phyloP scores from a whole-genome alignment of 495 filamentous ascomycete genomes.

The Aspergillus diversus region DNA sequence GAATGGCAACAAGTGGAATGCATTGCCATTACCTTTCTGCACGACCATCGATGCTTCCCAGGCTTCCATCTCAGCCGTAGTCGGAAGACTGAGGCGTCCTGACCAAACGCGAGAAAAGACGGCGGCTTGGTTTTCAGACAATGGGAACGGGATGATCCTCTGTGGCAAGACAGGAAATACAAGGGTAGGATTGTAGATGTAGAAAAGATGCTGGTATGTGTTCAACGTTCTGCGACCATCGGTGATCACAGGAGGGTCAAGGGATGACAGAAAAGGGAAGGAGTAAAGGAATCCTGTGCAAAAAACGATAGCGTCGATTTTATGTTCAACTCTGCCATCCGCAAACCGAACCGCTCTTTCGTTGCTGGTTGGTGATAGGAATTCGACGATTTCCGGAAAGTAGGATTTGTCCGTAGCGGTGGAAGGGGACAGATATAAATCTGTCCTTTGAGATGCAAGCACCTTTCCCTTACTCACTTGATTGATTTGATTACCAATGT shows the following conservation, averaged over 20 bases:
- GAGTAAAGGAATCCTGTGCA: constrained; percentile 65
- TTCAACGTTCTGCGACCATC: constrained; percentile 70
- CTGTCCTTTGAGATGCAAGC: constrained; percentile 54
- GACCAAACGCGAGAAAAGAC: constrained; percentile 78
- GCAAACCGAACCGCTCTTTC: constrained; percentile 55
- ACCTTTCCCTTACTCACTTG: constrained; percentile 52
- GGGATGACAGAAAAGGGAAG: constrained; percentile 57
- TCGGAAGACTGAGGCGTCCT: constrained; percentile 65
- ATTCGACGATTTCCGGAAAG: constrained; percentile 62
- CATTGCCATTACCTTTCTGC: constrained; percentile 50
- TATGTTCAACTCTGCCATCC: constrained; percentile 50
- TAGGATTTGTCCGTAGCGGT: constrained; percentile 48
- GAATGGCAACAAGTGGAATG: constrained; percentile 70
- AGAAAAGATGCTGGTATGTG: constrained; percentile 78
- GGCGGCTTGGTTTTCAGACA: constrained; percentile 78
- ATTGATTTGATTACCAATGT: constrained; percentile 78
- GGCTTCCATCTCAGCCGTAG: constrained; percentile 59
- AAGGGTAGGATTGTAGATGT: constrained; percentile 74
- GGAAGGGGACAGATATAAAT: constrained; percentile 39
- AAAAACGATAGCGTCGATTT: constrained; percentile 61
- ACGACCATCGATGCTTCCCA: constrained; percentile 59
- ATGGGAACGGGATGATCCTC: constrained; percentile 81
- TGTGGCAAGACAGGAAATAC: constrained; percentile 76
- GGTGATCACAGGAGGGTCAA: constrained; percentile 62
- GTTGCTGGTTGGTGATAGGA: constrained; percentile 44